These are phyloP conservation scores for Patellifolia procumbens DNA, from an alignment of 179 eudicot species.

Conservation along the genomic window DNA sequence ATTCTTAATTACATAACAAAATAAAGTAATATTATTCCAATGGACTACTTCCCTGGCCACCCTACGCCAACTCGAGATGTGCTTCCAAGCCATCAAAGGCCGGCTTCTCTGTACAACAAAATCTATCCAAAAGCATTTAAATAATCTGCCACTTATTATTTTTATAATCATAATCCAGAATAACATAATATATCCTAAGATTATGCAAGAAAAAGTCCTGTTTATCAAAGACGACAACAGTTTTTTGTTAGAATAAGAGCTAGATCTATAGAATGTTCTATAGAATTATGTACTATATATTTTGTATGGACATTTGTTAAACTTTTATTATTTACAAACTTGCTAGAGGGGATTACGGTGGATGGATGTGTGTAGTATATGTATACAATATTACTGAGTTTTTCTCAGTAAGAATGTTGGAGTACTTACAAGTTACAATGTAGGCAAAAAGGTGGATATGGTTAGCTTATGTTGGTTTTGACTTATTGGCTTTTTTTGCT, in stretches of 20 bases:
- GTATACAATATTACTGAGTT: conserved; percentile 26
- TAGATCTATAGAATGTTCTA: conserved; percentile 15
- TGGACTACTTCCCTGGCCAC: neutral
- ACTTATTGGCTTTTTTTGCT: neutral
- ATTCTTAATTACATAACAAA: neutral
- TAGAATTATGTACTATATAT: conserved; percentile 12
- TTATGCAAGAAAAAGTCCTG: conserved; percentile 20
- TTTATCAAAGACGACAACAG: conserved; percentile 22
- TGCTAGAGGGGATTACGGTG: conserved; percentile 1
- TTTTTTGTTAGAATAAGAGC: conserved; percentile 25
- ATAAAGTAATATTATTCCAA: neutral
- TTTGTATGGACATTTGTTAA: conserved; percentile 25
- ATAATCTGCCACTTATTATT: neutral
- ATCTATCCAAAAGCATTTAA: neutral
- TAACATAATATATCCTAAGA: conserved; percentile 15
- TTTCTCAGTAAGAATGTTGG: conserved; percentile 24
- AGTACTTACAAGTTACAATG: conserved; percentile 39
- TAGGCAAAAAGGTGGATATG: conserved; percentile 28
- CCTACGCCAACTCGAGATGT: conserved; percentile 17
- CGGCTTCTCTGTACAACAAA: neutral
- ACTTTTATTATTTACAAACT: conserved; percentile 35
- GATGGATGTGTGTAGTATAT: conserved; percentile 22
- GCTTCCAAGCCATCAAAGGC: neutral
- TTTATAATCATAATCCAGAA: neutral
- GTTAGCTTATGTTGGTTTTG: conserved; percentile 18